A percentile compares a stretch with the other conserved stretches of the same genome.
Conservation (phyloP, 139 green algal genomes). For the Chlorella sorokiniana region DNA sequence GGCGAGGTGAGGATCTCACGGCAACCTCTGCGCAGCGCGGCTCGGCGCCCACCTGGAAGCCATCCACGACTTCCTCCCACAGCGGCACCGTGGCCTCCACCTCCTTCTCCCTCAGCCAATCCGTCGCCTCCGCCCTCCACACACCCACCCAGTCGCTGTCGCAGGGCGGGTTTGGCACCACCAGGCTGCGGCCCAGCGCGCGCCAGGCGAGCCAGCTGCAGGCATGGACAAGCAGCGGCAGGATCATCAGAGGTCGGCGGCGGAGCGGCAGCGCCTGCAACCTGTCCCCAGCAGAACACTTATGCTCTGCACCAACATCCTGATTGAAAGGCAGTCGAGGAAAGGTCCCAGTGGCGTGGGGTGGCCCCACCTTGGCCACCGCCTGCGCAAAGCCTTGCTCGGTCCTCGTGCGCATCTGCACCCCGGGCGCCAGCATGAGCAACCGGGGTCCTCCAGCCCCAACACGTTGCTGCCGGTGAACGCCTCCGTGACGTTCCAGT, state of each 20-base stretch:
- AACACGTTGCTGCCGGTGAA: background rate
- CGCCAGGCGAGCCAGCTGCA: background rate
- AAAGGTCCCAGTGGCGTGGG: too few species aligned
- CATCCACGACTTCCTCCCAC: background rate
- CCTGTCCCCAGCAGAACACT: too few species aligned
- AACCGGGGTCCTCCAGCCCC: background rate
- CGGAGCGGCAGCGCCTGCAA: too few species aligned
- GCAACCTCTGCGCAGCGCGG: background rate
- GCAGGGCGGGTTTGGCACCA: background rate
- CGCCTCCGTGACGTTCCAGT: background rate
- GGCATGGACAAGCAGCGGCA: background rate
- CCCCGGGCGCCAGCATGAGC: background rate
- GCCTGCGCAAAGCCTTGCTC: background rate
- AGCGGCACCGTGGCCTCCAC: background rate
- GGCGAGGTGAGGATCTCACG: too few species aligned
- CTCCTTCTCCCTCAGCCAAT: background rate
- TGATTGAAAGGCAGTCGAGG: background rate
- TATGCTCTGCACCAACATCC: background rate
- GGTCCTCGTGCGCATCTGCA: background rate
- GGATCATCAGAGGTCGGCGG: background rate
- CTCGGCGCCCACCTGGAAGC: background rate
- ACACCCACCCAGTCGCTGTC: background rate
- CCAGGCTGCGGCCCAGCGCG: background rate
- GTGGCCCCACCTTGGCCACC: background rate
- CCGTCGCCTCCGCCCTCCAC: background rate